phyloP scores from a whole-genome alignment of 345 rosid genomes.

The Eutrema japonicum region DNA sequence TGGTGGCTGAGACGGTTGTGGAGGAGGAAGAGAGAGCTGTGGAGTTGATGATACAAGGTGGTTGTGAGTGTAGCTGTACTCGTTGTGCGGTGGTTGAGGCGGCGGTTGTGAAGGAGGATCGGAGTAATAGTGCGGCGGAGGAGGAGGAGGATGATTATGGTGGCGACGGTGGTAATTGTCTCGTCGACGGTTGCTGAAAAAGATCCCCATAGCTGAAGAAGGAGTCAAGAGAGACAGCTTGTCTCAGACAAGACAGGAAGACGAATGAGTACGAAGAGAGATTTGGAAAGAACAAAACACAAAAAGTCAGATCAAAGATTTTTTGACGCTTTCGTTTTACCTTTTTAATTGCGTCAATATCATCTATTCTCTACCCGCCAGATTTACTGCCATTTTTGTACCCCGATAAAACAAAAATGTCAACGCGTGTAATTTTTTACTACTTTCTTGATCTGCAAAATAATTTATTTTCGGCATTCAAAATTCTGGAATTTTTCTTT shows the following conservation, averaged over 20 bases:
- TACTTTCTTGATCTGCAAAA: background rate
- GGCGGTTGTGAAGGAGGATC: conserved; percentile 43
- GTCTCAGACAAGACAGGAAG: background rate
- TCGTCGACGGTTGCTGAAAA: conserved; percentile 76
- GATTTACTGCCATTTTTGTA: conserved; percentile 29
- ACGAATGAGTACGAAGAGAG: conserved; percentile 24
- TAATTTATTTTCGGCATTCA: background rate
- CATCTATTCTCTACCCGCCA: background rate
- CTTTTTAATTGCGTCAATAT: conserved; percentile 12
- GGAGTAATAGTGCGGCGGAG: conserved; percentile 44
- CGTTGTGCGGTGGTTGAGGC: conserved; percentile 49
- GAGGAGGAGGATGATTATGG: conserved; percentile 44
- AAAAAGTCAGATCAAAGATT: conserved; percentile 22
- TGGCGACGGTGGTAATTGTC: conserved; percentile 46
- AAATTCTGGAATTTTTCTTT: background rate
- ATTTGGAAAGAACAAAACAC: conserved; percentile 8
- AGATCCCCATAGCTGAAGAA: conserved; percentile 62
- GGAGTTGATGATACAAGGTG: conserved; percentile 32
- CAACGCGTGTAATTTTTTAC: conserved; percentile 1
- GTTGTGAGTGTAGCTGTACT: conserved; percentile 43
- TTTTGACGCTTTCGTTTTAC: background rate
- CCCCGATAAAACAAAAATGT: background rate
- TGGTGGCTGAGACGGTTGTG: conserved; percentile 35
- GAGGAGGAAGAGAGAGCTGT: conserved; percentile 43
- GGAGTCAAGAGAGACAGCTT: background rate